Base-by-base conservation (phyloP, 1,284 basidiomycete species). In the Crucibulum cyathiforme region DNA sequence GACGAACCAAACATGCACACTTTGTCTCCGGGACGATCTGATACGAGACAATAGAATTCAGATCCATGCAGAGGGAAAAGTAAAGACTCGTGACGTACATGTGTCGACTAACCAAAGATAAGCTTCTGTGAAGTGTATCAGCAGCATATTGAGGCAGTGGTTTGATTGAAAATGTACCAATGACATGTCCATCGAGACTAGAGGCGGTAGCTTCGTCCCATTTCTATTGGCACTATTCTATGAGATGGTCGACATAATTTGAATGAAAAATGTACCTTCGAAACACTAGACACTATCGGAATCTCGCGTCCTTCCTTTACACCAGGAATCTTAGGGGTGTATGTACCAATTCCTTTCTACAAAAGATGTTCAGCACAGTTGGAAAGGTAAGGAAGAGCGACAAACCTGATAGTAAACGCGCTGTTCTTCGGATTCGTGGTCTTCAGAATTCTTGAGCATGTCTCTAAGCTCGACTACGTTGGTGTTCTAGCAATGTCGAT, bases 1-100 rank as follows among this genome's bases (percentile, higher is more conserved):
- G 2, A 55, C 60, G 12, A 41, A 67, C 78, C 80, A 65, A 83
- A 83, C 37, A 82, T 73, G 54, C 78, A 81, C 36, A 82, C 82
- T 52, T 75, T 73, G 62, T 83, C 80, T n/a, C 78, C 77, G 17
- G 70, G 68, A 8, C 70, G 69, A 63, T 80, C 79, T 82, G 46
- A 52, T 13, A 7, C 7, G 31, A 13, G n/a, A 49, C n/a, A 13
- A 17, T 10, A 6, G 13, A 19, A 49, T 13, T n/a, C 31, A 7
- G n/a, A 7, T 19, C 47, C 7, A 17, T 5, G 1, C 17, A 1
- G 31, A 17, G 15, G 31, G 15, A 49, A 10, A 6, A 49, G 24
- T 24, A 2, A 4, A 24, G 24, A 24, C 24, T 24, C 24, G 24
- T 7, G 31, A 49, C 47, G 47, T 19, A 49, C 47, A 49, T n/a